phyloP scores from a whole-genome alignment of 768 basidiomycete genomes.

The Phaffia australis region DNA sequence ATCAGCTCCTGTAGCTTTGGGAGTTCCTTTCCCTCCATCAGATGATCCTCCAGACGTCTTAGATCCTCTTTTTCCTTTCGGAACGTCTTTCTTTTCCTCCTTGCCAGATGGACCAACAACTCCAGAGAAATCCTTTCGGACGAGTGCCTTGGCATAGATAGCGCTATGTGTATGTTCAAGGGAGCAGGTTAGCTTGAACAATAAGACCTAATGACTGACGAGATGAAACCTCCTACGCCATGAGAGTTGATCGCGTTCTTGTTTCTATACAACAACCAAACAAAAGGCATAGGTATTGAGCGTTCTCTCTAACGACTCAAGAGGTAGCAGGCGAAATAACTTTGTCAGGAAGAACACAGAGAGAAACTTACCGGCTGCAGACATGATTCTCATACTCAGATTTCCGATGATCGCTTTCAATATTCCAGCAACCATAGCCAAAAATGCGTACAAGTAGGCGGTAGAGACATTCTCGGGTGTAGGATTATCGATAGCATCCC shows the following conservation, averaged over 20 bases:
- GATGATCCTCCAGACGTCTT: constrained; percentile 18
- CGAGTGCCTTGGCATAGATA: constrained; percentile 78
- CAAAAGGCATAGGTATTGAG: not conserved
- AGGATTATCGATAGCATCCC: constrained; percentile 46
- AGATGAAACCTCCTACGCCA: constrained; percentile 40
- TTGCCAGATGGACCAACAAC: constrained; percentile 40
- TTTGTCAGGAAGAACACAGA: constrained; percentile 23
- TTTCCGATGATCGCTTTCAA: constrained; percentile 42
- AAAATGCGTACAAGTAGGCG: constrained; percentile 68
- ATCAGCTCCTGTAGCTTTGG: constrained; percentile 56
- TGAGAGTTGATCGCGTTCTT: constrained; percentile 63
- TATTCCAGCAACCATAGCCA: constrained; percentile 56
- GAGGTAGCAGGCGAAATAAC: too few species aligned
- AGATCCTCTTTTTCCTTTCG: not conserved
- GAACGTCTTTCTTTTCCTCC: constrained; percentile 32
- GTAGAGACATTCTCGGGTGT: constrained; percentile 47
- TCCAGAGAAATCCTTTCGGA: constrained; percentile 72
- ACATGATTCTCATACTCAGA: constrained; percentile 28
- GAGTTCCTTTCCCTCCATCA: constrained; percentile 2
- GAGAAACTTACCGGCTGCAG: constrained; percentile 34
- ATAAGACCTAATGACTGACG: not conserved
- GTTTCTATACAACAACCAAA: constrained; percentile 36
- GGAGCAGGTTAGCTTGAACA: too few species aligned
- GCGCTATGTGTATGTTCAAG: constrained; percentile 36
- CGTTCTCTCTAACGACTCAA: not conserved